phyloP scores from a whole-genome alignment of 179 eudicot species.

The Corrigiola litoralis region DNA sequence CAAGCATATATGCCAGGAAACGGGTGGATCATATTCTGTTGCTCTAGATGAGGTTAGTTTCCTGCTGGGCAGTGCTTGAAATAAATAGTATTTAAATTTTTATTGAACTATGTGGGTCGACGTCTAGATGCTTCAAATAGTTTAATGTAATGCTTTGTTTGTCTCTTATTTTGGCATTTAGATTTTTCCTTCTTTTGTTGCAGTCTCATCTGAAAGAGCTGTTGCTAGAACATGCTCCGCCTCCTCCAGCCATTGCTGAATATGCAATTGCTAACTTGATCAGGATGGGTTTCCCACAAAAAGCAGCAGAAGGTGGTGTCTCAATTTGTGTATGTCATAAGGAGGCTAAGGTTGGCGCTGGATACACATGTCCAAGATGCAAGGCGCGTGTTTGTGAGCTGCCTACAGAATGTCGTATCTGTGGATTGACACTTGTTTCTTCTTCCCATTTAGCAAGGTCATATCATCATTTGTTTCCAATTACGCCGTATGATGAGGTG shows the following conservation, averaged over 20 bases:
- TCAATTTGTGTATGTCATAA: slow-evolving; percentile 93
- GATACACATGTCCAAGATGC: slow-evolving; percentile 97
- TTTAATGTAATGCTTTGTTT: no score
- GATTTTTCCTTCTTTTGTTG: slow-evolving; percentile 9
- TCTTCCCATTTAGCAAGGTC: slow-evolving; percentile 98
- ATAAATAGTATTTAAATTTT: not conserved
- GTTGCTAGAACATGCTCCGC: slow-evolving; percentile 90
- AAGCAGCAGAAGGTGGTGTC: slow-evolving; percentile 83
- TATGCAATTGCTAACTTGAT: slow-evolving; percentile 86
- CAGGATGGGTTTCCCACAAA: slow-evolving; percentile 94
- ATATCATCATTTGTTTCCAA: slow-evolving; percentile 92
- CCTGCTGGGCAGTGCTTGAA: not conserved
- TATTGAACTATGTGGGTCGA: not conserved
- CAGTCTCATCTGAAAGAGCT: slow-evolving; percentile 86
- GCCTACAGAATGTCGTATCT: slow-evolving; percentile 85
- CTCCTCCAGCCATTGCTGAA: slow-evolving; percentile 96
- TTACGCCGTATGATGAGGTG: slow-evolving; percentile 77
- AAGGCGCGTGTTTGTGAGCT: slow-evolving; percentile 87
- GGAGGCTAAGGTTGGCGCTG: slow-evolving; percentile 91
- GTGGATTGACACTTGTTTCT: slow-evolving; percentile 95
- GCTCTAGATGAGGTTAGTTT: slow-evolving; percentile 87
- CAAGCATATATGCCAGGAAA: slow-evolving; percentile 83
- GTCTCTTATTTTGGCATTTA: not conserved
- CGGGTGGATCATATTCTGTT: slow-evolving; percentile 78
- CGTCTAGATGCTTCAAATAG: not conserved